These are phyloP conservation scores for Mesotaenium endlicherianum DNA, from an alignment of 139 green algal genomes.

Conservation along the genomic window DNA sequence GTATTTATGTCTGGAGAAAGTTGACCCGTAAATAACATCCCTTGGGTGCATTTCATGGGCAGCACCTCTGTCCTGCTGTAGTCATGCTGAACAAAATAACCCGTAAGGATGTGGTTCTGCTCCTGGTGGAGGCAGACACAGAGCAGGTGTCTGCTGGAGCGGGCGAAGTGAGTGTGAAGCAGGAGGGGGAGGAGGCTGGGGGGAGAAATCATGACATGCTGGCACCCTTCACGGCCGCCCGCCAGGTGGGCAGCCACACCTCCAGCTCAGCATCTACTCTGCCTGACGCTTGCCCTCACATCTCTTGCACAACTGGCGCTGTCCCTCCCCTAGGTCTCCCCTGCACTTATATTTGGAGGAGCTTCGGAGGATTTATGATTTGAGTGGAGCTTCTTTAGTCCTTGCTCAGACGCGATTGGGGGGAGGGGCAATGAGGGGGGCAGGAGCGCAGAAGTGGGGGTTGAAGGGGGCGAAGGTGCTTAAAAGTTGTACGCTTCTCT, in stretches of 20 bases:
- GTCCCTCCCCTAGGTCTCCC: too few species aligned
- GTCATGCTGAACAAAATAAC: too few species aligned
- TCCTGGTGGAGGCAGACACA: too few species aligned
- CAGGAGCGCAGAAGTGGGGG: background rate
- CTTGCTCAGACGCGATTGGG: background rate
- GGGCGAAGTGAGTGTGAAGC: too few species aligned
- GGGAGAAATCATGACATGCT: slow-evolving; percentile 33
- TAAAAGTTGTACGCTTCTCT: background rate
- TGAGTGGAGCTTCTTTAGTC: background rate
- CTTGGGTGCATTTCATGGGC: too few species aligned
- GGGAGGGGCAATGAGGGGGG: background rate
- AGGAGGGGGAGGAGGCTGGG: too few species aligned
- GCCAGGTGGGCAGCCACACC: background rate
- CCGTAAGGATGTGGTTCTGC: too few species aligned
- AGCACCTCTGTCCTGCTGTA: too few species aligned
- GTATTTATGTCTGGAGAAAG: too few species aligned
- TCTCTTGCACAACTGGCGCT: background rate
- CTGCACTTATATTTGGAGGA: too few species aligned
- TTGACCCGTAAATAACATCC: too few species aligned
- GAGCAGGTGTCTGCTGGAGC: too few species aligned
- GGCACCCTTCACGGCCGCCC: slow-evolving; percentile 26
- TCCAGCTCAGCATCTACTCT: background rate
- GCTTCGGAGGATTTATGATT: background rate
- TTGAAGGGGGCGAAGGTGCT: background rate
- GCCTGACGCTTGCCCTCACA: background rate